Conservation (phyloP, 352 stramenopile genomes). For the Globisporangium mamillatum region DNA sequence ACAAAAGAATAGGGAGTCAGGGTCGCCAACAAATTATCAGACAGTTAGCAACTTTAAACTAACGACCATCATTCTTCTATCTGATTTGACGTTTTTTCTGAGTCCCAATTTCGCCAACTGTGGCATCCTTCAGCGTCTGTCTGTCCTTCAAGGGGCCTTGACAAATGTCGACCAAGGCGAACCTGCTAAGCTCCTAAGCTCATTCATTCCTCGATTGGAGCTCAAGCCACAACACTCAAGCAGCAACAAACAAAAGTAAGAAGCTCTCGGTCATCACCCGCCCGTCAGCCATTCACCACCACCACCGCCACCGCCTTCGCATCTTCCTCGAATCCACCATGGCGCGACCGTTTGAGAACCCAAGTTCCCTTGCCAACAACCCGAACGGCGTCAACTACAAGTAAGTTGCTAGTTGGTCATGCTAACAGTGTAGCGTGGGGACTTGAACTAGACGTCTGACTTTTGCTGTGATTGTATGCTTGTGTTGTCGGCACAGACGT, state of each 20-base stretch:
- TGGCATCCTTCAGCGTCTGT: not conserved
- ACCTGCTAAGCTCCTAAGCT: too few species aligned
- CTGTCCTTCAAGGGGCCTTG: too few species aligned
- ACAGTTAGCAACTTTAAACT: too few species aligned
- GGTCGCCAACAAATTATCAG: too few species aligned
- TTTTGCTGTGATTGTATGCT: too few species aligned
- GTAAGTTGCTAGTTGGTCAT: not conserved
- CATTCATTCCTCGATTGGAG: not conserved
- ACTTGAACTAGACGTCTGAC: not conserved
- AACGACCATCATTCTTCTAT: too few species aligned
- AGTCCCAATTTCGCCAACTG: not conserved
- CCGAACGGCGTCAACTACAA: not conserved
- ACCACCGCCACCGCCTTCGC: not conserved
- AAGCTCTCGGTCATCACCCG: not conserved
- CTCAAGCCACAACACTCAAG: not conserved
- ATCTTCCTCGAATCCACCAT: not conserved
- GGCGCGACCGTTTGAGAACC: not conserved
- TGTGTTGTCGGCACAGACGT: not conserved
- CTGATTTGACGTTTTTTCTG: too few species aligned
- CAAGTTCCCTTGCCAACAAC: not conserved
- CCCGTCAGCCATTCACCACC: slow-evolving; percentile 1
- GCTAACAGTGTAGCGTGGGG: not conserved
- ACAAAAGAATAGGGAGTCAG: too few species aligned
- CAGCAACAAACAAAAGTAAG: not conserved
- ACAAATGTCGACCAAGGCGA: not conserved